These are phyloP conservation scores for Eucalyptus curtisii DNA, from an alignment of 345 rosid genomes.

Conservation along the genomic window DNA sequence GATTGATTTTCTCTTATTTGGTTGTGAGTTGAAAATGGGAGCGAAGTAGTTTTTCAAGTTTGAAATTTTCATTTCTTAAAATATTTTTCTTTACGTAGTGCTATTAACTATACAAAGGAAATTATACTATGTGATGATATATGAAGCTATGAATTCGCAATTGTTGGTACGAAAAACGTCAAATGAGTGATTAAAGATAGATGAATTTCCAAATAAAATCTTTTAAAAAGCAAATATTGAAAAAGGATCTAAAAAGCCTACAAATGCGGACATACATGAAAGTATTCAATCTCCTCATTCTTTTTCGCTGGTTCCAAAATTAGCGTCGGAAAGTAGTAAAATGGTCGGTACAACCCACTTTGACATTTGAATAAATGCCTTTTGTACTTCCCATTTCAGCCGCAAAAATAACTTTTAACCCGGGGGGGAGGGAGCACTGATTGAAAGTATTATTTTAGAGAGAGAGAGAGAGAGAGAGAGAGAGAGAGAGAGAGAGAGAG, in stretches of 20 bases:
- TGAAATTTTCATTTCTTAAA: not conserved
- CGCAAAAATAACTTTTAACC: too few species aligned
- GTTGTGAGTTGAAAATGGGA: not conserved
- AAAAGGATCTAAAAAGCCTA: not conserved
- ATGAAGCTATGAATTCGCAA: not conserved
- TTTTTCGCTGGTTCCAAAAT: not conserved
- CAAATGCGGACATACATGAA: not conserved
- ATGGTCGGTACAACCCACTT: not conserved
- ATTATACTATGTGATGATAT: not conserved
- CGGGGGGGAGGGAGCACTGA: not conserved
- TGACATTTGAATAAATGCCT: not conserved
- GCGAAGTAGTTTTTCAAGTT: not conserved
- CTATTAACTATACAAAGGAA: not conserved
- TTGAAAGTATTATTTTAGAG: not conserved
- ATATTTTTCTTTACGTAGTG: not conserved
- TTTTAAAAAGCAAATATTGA: not conserved
- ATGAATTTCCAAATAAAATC: not conserved
- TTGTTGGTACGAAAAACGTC: not conserved
- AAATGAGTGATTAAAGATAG: not conserved
- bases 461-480: too few species aligned
- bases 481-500: too few species aligned
- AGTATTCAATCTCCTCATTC: not conserved
- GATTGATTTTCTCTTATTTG: not conserved
- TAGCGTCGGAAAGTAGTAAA: not conserved
- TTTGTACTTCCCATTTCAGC: not conserved